Evolutionary conservation across 129 eudicot genomes (phyloP).

Genomic region (Centella asiatica): DNA sequence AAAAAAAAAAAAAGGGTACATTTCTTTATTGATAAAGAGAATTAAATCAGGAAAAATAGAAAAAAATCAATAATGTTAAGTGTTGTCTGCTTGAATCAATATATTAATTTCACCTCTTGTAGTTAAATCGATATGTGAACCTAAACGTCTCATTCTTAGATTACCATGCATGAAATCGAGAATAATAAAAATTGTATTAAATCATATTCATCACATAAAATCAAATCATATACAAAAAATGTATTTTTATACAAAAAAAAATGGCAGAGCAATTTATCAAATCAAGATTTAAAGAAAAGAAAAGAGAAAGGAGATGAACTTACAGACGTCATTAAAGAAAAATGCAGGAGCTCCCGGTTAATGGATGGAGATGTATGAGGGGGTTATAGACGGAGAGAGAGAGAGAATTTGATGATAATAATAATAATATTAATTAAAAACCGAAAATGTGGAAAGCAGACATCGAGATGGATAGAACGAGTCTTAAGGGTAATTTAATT

Average conservation of each 20-base stretch:
- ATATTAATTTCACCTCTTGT: no score
- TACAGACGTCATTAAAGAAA: conserved; percentile 3
- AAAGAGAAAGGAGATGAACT: not conserved
- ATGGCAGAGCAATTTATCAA: not conserved
- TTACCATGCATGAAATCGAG: not conserved
- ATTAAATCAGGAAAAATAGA: no score
- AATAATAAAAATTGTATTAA: no score
- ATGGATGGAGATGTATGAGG: not conserved
- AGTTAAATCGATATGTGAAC: no score
- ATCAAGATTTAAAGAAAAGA: not conserved
- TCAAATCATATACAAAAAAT: not conserved
- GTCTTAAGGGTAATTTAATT: not conserved
- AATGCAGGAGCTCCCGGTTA: not conserved
- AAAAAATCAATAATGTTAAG: no score
- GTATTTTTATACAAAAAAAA: not conserved
- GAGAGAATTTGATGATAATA: not conserved
- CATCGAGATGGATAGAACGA: not conserved
- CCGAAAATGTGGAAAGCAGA: conserved; percentile 1
- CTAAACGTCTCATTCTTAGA: no score
- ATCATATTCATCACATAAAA: no score
- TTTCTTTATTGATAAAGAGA: no score
- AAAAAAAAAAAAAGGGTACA: no score
- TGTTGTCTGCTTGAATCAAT: no score
- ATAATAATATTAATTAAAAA: not conserved
- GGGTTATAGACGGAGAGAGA: not conserved